A percentile compares a stretch with the other conserved stretches of the same genome.
Conservation (phyloP, 2,329 filamentous ascomycete species). For the Exophiala mesophila region DNA sequence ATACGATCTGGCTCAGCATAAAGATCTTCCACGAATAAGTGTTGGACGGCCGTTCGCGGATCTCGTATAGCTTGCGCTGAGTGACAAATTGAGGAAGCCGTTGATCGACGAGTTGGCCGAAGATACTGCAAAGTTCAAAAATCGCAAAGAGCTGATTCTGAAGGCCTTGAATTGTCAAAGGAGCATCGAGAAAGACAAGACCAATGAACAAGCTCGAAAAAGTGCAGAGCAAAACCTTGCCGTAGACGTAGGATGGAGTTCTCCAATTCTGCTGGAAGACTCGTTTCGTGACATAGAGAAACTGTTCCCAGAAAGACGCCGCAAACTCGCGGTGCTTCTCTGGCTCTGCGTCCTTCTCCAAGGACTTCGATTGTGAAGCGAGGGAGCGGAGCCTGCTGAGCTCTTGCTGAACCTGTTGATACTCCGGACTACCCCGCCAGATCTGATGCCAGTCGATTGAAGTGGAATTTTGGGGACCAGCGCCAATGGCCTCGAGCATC, state of each 20-base stretch:
- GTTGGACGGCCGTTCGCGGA: constrained; percentile 58
- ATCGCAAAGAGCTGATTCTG: constrained; percentile 26
- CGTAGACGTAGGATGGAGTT: constrained; percentile 67
- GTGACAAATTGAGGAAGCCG: constrained; percentile 56
- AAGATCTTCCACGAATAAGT: constrained; percentile 71
- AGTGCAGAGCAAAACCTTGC: constrained; percentile 49
- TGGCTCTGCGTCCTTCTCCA: constrained; percentile 27
- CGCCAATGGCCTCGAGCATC: constrained; percentile 37
- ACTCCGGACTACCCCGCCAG: constrained; percentile 56
- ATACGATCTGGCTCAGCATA: constrained; percentile 63
- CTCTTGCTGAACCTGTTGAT: constrained; percentile 50
- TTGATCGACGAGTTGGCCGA: constrained; percentile 32
- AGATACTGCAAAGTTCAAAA: constrained; percentile 22
- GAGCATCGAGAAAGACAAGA: constrained; percentile 15
- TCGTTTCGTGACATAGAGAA: constrained; percentile 63
- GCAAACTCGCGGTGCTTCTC: constrained; percentile 62
- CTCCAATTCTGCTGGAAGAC: constrained; percentile 67
- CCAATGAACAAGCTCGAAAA: constrained; percentile 30
- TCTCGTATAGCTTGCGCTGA: constrained; percentile 55
- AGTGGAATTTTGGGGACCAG: constrained; percentile 57
- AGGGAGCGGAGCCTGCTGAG: constrained; percentile 48
- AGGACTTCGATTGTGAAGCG: constrained; percentile 31
- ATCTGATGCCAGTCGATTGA: constrained; percentile 57
- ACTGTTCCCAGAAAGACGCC: constrained; percentile 62
- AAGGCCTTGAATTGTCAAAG: constrained; percentile 23